A percentile compares a stretch with the other conserved stretches of the same genome.
These are phyloP conservation scores for Simplicillium sp. DNA, from an alignment of 2,329 filamentous ascomycete species.

Conservation along the genomic window DNA sequence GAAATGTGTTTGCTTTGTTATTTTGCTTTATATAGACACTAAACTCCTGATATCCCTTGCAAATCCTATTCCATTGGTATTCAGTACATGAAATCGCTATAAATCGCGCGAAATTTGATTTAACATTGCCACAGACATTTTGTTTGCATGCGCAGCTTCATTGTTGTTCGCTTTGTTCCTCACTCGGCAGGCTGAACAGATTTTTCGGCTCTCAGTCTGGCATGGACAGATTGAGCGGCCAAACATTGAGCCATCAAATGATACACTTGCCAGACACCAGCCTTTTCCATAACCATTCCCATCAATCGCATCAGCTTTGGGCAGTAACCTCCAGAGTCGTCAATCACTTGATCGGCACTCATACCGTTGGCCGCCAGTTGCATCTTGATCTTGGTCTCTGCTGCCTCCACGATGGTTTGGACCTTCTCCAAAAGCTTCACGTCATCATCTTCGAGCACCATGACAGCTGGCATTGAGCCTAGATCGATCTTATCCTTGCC, in stretches of 20 bases:
- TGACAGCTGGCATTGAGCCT: constrained; percentile 71
- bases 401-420: constrained; percentile 64
- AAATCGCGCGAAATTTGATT: no score
- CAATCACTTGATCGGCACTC: constrained; percentile 42
- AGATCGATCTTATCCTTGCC: constrained; percentile 76
- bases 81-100: no score
- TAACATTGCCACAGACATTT: no score
- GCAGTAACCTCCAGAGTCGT: constrained; percentile 65
- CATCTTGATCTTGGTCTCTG: constrained; percentile 68
- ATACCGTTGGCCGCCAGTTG: constrained; percentile 40
- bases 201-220: no score
- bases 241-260: constrained; percentile 46
- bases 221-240: constrained; percentile 35
- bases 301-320: constrained; percentile 77
- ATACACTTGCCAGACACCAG: constrained; percentile 76
- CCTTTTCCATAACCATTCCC: constrained; percentile 78
- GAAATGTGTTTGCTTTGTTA: no score
- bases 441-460: constrained; percentile 89
- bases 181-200: no score
- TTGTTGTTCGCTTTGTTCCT: no score
- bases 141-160: no score
- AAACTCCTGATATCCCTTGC: no score
- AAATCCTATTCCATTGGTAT: no score
- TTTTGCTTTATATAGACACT: no score
- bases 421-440: constrained; percentile 77